phyloP scores from a whole-genome alignment of 345 rosid genomes.

The Brassica nigra region DNA sequence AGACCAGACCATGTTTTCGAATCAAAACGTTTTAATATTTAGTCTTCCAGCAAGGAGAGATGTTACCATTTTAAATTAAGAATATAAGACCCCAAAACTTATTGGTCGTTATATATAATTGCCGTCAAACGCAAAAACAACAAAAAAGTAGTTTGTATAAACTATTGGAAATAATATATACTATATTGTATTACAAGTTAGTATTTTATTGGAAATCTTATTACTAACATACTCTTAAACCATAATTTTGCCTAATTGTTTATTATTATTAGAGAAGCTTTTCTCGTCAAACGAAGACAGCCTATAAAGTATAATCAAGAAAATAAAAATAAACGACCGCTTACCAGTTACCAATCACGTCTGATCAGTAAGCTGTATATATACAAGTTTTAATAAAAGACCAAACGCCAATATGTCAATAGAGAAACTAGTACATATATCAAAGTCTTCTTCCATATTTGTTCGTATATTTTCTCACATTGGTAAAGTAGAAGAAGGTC shows the following conservation, averaged over 20 bases:
- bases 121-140: neutral
- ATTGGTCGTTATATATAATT: neutral
- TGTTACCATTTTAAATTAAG: neutral
- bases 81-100: neutral
- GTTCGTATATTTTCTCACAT: constrained; percentile 7
- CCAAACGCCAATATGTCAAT: neutral
- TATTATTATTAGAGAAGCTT: neutral
- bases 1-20: neutral
- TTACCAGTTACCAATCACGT: neutral
- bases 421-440: neutral
- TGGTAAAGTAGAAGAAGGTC: neutral
- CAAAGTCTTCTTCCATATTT: neutral
- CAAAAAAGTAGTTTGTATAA: neutral
- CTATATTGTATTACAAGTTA: neutral
- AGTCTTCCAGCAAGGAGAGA: neutral
- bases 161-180: neutral
- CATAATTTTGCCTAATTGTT: neutral
- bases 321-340: neutral
- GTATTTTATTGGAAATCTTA: neutral
- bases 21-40: neutral
- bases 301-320: neutral
- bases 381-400: neutral
- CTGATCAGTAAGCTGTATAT: neutral
- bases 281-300: neutral
- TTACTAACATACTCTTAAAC: neutral